Conservation (phyloP, 257 asterid genomes). For the Dorcoceras hygrometricum region DNA sequence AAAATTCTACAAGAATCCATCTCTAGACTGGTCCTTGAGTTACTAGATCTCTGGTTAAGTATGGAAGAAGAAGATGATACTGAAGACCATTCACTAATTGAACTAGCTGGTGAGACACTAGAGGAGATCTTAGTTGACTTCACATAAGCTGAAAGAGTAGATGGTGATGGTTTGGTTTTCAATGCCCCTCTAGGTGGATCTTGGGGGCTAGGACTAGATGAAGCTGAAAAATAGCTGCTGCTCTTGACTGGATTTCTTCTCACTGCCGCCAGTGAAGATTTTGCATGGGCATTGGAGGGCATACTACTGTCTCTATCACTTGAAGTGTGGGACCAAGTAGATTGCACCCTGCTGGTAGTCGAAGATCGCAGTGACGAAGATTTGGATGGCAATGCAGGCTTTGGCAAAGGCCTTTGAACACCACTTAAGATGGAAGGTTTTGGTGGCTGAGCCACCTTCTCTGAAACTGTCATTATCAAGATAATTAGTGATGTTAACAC, state of each 20-base stretch:
- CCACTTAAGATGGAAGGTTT: conserved; percentile 43
- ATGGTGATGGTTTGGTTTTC: conserved; percentile 40
- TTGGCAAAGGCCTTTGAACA: conserved; percentile 53
- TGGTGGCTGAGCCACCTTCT: conserved; percentile 52
- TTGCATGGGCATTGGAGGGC: conserved; percentile 43
- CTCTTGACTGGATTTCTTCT: conserved; percentile 55
- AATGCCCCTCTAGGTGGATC: conserved; percentile 48
- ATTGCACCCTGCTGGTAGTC: conserved; percentile 40
- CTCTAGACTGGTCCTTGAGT: conserved; percentile 63
- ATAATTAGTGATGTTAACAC: conserved; percentile 8
- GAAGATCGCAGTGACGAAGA: conserved; percentile 45
- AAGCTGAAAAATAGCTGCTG: conserved; percentile 31
- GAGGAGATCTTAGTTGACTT: conserved; percentile 57
- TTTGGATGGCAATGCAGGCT: conserved; percentile 45
- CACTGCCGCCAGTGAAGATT: conserved; percentile 38
- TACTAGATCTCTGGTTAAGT: conserved; percentile 41
- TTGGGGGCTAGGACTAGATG: conserved; percentile 49
- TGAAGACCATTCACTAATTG: conserved; percentile 94
- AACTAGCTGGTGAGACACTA: conserved; percentile 83
- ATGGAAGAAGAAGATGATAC: conserved; percentile 72
- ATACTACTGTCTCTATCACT: conserved; percentile 52
- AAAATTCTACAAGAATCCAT: conserved; percentile 53
- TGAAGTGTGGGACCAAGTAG: conserved; percentile 54
- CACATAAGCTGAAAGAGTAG: conserved; percentile 49
- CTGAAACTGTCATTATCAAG: conserved; percentile 37